Percentiles rank a stretch among this genome's conserved stretches.
Conservation (phyloP, 495 filamentous ascomycete species). For the Penicillium lividum region DNA sequence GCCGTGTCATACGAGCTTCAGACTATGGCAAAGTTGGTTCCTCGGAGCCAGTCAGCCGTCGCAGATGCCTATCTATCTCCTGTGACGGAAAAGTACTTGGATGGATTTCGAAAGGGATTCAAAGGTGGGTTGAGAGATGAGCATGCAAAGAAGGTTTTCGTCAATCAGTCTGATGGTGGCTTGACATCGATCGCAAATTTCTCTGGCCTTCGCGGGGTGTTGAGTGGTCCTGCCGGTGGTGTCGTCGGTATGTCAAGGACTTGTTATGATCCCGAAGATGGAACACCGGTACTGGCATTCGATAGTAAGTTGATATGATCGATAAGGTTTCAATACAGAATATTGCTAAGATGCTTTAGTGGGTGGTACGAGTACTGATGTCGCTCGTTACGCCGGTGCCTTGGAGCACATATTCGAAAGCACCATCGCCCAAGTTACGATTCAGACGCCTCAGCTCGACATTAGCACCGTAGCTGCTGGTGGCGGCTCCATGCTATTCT, state of each 20-base stretch:
- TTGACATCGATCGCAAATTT: conserved; percentile 75
- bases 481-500: conserved; percentile 82
- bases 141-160: conserved; percentile 36
- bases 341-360: conserved; percentile 78
- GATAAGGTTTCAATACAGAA: conserved; percentile 64
- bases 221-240: conserved; percentile 77
- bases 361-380: conserved; percentile 91
- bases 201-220: conserved; percentile 74
- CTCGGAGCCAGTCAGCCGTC: conserved; percentile 15
- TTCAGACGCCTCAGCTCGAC: conserved; percentile 87
- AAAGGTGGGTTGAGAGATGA: conserved; percentile 23
- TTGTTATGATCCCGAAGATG: conserved; percentile 60
- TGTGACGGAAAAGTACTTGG: conserved; percentile 26
- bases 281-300: conserved; percentile 62
- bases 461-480: conserved; percentile 95
- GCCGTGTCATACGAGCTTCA: conserved; percentile 61
- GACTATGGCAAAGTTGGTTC: conserved; percentile 62
- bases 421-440: conserved; percentile 88
- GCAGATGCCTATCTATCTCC: conserved; percentile 21
- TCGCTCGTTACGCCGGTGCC: conserved; percentile 79
- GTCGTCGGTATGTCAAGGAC: conserved; percentile 28
- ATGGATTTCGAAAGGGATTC: conserved; percentile 54
- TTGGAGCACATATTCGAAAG: conserved; percentile 95
- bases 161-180: conserved; percentile 85
- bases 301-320: conserved; percentile 20